phyloP scores from a whole-genome alignment of 2,329 filamentous ascomycete species.

The Leptographium radiaticola region DNA sequence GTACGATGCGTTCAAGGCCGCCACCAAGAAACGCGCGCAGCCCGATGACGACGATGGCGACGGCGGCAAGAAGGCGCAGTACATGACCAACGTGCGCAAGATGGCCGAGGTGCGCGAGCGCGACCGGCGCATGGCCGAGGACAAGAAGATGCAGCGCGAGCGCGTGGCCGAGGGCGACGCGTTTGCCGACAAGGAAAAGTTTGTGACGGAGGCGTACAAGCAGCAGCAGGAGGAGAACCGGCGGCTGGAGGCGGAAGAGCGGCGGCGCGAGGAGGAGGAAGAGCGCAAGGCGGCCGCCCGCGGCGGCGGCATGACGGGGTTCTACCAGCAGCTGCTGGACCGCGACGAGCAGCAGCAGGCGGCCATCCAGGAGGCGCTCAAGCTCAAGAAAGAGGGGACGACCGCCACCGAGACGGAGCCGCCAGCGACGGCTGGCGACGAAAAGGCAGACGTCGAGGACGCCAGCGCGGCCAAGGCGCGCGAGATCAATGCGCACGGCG shows the following conservation, averaged over 20 bases:
- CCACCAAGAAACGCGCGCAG: conserved; percentile 31
- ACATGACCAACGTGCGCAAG: conserved; percentile 62
- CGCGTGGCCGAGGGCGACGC: conserved; percentile 70
- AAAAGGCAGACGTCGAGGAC: conserved; percentile 27
- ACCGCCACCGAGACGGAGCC: conserved; percentile 31
- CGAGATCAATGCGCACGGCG: conserved; percentile 51
- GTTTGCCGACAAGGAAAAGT: conserved; percentile 72
- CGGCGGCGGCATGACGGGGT: conserved; percentile 53
- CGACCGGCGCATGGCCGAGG: conserved; percentile 64
- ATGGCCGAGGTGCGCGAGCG: conserved; percentile 66
- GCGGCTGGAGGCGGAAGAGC: conserved; percentile 59
- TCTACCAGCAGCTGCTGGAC: conserved; percentile 63
- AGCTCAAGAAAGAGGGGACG: conserved; percentile 24
- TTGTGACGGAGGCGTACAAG: conserved; percentile 75
- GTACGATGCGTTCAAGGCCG: conserved; percentile 62
- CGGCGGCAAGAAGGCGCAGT: conserved; percentile 55
- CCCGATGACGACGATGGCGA: conserved; percentile 40
- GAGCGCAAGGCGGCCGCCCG: conserved; percentile 45
- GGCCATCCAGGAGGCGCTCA: conserved; percentile 57
- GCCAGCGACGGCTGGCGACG: conserved; percentile 25
- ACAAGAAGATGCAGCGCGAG: conserved; percentile 67
- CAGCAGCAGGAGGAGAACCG: conserved; percentile 65
- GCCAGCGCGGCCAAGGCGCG: conserved; percentile 51
- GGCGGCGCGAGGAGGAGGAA: conserved; percentile 48
- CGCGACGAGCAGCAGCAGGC: conserved; percentile 57